A percentile compares a stretch with the other conserved stretches of the same genome.
Evolutionary conservation across 345 rosid genomes (phyloP).

Genomic region (Corymbia maculata): DNA sequence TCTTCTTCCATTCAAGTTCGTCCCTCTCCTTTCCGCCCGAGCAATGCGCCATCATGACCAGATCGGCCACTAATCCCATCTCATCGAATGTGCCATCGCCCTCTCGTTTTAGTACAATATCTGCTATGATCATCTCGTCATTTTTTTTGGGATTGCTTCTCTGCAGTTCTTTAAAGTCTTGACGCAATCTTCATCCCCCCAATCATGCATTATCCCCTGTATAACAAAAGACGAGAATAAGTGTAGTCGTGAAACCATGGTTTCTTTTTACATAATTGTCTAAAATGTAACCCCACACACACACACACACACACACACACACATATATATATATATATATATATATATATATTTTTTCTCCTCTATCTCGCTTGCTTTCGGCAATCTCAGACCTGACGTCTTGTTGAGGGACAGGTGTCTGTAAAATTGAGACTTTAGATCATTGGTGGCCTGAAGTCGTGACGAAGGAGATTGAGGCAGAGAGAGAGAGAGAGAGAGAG

Average conservation of each 20-base stretch:
- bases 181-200: background rate
- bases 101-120: background rate
- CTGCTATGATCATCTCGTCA: background rate
- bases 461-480: too few relatives aligned
- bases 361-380: background rate
- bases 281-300: background rate
- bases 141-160: background rate
- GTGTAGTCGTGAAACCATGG: background rate
- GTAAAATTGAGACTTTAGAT: background rate
- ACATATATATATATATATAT: too few relatives aligned
- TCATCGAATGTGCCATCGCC: background rate
- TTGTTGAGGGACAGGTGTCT: fast-evolving
- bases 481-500: too few relatives aligned
- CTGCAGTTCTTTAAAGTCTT: background rate
- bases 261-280: background rate
- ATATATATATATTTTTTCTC: too few relatives aligned
- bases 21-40: conserved; percentile 15
- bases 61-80: background rate
- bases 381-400: background rate
- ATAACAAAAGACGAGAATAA: background rate
- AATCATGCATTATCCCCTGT: background rate
- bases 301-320: too few relatives aligned
- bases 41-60: conserved; percentile 10
- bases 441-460: too few relatives aligned
- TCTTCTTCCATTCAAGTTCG: conserved; percentile 13